A percentile compares a stretch with the other conserved stretches of the same genome.
phyloP scores from a whole-genome alignment of 2,329 filamentous ascomycete species.

The Cordyceps fumosorosea region DNA sequence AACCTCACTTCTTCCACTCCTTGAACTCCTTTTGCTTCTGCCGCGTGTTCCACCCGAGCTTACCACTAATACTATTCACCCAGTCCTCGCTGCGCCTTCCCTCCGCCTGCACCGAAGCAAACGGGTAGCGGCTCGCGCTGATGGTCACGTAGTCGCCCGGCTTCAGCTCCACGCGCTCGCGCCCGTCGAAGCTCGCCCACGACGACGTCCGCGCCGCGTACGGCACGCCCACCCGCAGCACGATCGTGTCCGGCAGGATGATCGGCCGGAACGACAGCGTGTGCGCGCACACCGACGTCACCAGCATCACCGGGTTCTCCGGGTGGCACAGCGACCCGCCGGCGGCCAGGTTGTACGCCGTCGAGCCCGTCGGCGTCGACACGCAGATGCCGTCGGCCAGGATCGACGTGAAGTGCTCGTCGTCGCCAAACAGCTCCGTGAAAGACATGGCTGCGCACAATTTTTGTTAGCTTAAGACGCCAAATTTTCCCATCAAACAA shows the following conservation, averaged over 20 bases:
- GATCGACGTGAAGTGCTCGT: constrained; percentile 90
- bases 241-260: constrained; percentile 91
- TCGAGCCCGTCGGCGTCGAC: constrained; percentile 89
- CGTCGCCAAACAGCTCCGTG: constrained; percentile 88
- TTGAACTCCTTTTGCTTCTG: constrained; percentile 64
- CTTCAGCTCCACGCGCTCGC: constrained; percentile 72
- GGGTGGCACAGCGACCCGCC: constrained; percentile 94
- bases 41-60: constrained; percentile 74
- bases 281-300: constrained; percentile 91
- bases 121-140: constrained; percentile 72
- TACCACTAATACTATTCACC: constrained; percentile 74
- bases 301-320: constrained; percentile 91
- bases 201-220: constrained; percentile 83
- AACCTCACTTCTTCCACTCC: constrained; percentile 35
- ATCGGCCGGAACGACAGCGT: constrained; percentile 95
- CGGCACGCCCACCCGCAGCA: constrained; percentile 86
- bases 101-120: constrained; percentile 67
- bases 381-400: constrained; percentile 91
- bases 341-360: constrained; percentile 90
- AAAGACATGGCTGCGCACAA: constrained; percentile 67
- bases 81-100: constrained; percentile 68
- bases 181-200: constrained; percentile 97
- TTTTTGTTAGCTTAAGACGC: neutral
- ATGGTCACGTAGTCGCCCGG: constrained; percentile 83
- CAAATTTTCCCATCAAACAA: constrained; percentile 15